These are phyloP conservation scores for Amauroascus niger DNA, from an alignment of 2,329 filamentous ascomycete genomes.

Conservation along the genomic window DNA sequence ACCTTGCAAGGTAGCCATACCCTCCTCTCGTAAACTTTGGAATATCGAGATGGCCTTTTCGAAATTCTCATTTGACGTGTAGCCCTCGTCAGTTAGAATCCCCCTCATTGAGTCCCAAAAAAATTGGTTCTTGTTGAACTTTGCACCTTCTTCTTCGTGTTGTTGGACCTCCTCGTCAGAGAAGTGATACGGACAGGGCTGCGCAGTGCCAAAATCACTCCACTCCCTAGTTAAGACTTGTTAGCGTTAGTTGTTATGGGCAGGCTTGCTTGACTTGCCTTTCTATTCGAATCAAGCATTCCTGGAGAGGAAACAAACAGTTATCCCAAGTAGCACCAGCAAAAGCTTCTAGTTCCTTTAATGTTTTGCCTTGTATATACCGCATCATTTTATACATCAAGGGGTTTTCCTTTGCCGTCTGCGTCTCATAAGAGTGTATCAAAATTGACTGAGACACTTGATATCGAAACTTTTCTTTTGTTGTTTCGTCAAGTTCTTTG, in stretches of 20 bases:
- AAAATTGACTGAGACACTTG: slow-evolving; percentile 1
- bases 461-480: not conserved
- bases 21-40: slow-evolving; percentile 4
- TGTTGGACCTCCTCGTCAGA: slow-evolving; percentile 3
- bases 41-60: slow-evolving; percentile 10
- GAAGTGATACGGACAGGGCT: slow-evolving; percentile 14
- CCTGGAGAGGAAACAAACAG: slow-evolving; percentile 17
- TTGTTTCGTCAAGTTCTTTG: slow-evolving; percentile 10
- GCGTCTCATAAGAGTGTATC: slow-evolving; percentile 3
- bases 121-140: slow-evolving; percentile 7
- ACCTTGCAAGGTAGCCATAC: slow-evolving; percentile 3
- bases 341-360: slow-evolving; percentile 21
- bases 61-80: slow-evolving; percentile 4
- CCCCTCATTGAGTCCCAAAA: slow-evolving; percentile 13
- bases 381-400: not conserved
- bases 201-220: no score
- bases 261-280: not conserved
- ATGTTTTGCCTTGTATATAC: slow-evolving; percentile 13
- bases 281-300: slow-evolving; percentile 4
- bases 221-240: no score
- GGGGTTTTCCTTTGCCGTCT: slow-evolving; percentile 4
- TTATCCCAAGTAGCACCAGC: slow-evolving; percentile 23
- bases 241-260: no score
- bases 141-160: slow-evolving; percentile 7
- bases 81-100: slow-evolving; percentile 4